Evolutionary conservation across 768 basidiomycete genomes (phyloP).

Genomic region (Boletus reticulatus): DNA sequence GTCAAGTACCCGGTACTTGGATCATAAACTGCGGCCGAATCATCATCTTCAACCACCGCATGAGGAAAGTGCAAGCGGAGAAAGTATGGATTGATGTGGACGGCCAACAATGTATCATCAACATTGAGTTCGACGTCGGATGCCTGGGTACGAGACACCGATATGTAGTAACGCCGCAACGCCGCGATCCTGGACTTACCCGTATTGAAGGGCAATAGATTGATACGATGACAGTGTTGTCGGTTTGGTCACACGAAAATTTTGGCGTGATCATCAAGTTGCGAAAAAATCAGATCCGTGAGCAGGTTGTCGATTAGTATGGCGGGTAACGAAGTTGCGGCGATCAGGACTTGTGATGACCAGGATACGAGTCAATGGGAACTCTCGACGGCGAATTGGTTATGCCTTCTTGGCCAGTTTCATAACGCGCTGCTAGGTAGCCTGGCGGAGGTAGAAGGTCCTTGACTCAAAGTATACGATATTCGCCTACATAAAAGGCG

Average conservation of each 20-base stretch:
- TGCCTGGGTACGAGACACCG: slow-evolving; percentile 46
- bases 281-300: neutral
- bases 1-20: slow-evolving; percentile 75
- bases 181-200: slow-evolving; percentile 37
- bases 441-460: slow-evolving; percentile 7
- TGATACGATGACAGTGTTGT: slow-evolving; percentile 50
- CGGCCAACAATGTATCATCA: slow-evolving; percentile 63
- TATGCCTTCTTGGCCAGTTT: neutral
- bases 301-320: neutral
- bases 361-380: no score
- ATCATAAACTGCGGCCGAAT: slow-evolving; percentile 71
- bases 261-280: slow-evolving; percentile 61
- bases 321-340: neutral
- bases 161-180: slow-evolving; percentile 13
- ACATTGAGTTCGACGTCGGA: slow-evolving; percentile 79
- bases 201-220: slow-evolving; percentile 74
- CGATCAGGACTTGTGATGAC: neutral
- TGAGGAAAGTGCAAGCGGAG: slow-evolving; percentile 76
- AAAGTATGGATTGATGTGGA: slow-evolving; percentile 84
- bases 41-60: slow-evolving; percentile 58
- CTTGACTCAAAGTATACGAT: no score
- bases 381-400: no score
- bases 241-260: slow-evolving; percentile 68
- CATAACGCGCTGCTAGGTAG: neutral
- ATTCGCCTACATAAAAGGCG: no score